Conservation (phyloP, 371 early-diverging fungal species). For the Amoeboaphelidium protococcarum region DNA sequence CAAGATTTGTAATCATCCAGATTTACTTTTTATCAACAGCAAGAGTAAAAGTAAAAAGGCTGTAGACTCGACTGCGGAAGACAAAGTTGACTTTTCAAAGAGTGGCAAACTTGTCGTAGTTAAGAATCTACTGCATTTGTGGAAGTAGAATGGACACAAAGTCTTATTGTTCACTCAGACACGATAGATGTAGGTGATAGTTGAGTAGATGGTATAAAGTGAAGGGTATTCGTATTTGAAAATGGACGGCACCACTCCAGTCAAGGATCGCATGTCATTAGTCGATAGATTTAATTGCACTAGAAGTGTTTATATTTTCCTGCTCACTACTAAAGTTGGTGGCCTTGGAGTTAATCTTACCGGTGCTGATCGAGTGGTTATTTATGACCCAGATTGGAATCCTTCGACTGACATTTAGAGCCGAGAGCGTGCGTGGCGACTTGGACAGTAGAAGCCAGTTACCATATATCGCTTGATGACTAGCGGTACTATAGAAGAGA, state of each 20-base stretch:
- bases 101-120: slow-evolving; percentile 78
- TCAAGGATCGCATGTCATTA: slow-evolving; percentile 40
- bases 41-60: neutral
- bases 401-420: slow-evolving; percentile 93
- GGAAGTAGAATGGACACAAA: slow-evolving; percentile 57
- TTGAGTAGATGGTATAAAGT: slow-evolving; percentile 33
- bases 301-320: slow-evolving; percentile 44
- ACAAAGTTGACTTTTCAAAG: slow-evolving; percentile 5
- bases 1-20: slow-evolving; percentile 95
- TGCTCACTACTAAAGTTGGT: slow-evolving; percentile 90
- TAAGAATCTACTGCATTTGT: slow-evolving; percentile 47
- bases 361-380: slow-evolving; percentile 80
- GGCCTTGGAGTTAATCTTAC: slow-evolving; percentile 89
- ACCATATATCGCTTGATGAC: slow-evolving; percentile 93
- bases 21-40: slow-evolving; percentile 22
- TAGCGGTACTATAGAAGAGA: slow-evolving; percentile 89
- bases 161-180: slow-evolving; percentile 90
- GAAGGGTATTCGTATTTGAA: slow-evolving; percentile 35
- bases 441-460: slow-evolving; percentile 74
- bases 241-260: slow-evolving; percentile 88
- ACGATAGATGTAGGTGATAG: slow-evolving; percentile 80
- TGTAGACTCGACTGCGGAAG: neutral
- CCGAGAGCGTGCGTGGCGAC: slow-evolving; percentile 81
- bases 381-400: slow-evolving; percentile 97
- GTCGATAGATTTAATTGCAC: slow-evolving; percentile 68